Evolutionary conservation across 2,329 filamentous ascomycete species (phyloP).

Genomic region (Xylaria sp.): DNA sequence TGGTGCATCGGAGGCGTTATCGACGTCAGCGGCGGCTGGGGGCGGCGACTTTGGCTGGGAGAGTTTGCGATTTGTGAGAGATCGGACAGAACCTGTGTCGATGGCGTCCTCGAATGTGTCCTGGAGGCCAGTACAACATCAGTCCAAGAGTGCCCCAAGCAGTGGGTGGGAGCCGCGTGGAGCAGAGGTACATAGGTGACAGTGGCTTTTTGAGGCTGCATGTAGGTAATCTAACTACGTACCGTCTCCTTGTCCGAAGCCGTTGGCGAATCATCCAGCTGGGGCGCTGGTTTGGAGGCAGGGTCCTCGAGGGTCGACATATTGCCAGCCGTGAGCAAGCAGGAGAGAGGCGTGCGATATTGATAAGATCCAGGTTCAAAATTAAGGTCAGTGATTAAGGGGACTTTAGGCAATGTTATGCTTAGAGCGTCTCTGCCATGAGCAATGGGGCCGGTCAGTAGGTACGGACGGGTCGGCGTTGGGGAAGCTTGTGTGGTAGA

Average conservation of each 20-base stretch:
- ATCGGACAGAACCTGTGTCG: constrained; percentile 68
- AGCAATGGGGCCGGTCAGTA: constrained; percentile 3
- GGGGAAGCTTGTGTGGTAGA: background rate
- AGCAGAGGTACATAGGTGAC: background rate
- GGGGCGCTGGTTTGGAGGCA: constrained; percentile 32
- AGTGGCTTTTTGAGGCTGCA: constrained; percentile 2
- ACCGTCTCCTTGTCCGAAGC: constrained; percentile 49
- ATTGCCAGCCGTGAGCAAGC: constrained; percentile 21
- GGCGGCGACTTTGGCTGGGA: constrained; percentile 44
- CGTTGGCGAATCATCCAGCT: constrained; percentile 38
- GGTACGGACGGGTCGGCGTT: constrained; percentile 5
- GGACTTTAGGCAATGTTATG: constrained; percentile 13
- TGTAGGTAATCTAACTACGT: constrained; percentile 33
- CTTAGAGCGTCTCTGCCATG: constrained; percentile 22
- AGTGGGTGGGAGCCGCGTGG: constrained; percentile 21
- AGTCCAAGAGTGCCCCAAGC: constrained; percentile 15
- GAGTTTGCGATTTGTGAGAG: constrained; percentile 60
- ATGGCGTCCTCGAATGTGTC: constrained; percentile 85
- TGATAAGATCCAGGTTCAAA: background rate
- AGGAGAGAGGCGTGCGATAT: constrained; percentile 6
- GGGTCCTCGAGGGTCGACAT: constrained; percentile 43
- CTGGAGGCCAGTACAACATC: constrained; percentile 47
- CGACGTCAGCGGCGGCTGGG: constrained; percentile 37
- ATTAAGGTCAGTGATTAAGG: background rate
- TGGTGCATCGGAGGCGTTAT: constrained; percentile 27